phyloP scores from a whole-genome alignment of 441 rosid genomes.

The Mallotus japonicus region DNA sequence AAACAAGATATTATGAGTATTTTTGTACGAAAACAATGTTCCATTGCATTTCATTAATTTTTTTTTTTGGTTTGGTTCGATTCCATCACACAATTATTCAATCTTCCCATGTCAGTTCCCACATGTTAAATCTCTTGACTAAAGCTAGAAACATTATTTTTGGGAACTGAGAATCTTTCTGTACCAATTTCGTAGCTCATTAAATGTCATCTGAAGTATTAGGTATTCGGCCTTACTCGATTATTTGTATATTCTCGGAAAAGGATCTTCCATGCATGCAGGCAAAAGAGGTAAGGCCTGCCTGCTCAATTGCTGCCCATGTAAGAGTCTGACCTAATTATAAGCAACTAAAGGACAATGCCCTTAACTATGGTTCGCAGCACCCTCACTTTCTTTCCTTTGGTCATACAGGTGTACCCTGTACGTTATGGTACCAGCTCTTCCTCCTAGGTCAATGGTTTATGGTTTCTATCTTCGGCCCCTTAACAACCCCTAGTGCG shows the following conservation, averaged over 20 bases:
- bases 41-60: not conserved
- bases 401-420: not conserved
- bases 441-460: constrained; percentile 7
- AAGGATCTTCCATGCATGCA: not conserved
- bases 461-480: not conserved
- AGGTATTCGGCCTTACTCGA: not conserved
- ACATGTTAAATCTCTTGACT: not conserved
- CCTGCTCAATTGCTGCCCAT: not conserved
- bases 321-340: not conserved
- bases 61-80: no score
- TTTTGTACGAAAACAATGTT: not conserved
- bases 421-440: not conserved
- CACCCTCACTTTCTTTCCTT: not conserved
- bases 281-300: not conserved
- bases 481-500: constrained; percentile 14
- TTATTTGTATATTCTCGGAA: not conserved
- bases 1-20: not conserved
- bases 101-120: not conserved
- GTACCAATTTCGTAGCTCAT: not conserved
- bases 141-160: not conserved
- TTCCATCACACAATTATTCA: constrained; percentile 12
- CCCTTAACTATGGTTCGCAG: not conserved
- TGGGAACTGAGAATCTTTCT: not conserved
- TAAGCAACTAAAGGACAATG: not conserved
- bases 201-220: not conserved